These are phyloP conservation scores for Cinnamomum micranthum DNA, from an alignment of 164 flowering plant genomes.

Conservation along the genomic window DNA sequence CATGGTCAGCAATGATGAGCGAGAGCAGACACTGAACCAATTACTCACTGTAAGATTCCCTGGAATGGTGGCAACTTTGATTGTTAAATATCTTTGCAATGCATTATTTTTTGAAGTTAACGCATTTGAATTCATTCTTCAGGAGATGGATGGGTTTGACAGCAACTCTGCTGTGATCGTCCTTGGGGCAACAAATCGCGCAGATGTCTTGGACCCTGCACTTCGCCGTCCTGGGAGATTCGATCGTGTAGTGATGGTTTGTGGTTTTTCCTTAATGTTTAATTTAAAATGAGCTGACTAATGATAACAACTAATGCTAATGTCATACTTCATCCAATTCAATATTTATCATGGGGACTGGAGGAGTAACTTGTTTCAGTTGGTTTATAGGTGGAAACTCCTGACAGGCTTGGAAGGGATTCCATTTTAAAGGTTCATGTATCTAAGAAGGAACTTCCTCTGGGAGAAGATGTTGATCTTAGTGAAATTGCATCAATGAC, in stretches of 20 bases:
- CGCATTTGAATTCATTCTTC: conserved; percentile 18
- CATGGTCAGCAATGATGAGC: conserved; percentile 90
- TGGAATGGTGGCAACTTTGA: too few species aligned
- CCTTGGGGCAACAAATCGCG: conserved; percentile 94
- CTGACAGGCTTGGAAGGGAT: conserved; percentile 91
- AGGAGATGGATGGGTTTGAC: conserved; percentile 99
- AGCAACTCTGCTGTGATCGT: conserved; percentile 95
- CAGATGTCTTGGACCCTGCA: conserved; percentile 97
- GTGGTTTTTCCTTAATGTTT: conserved; percentile 18
- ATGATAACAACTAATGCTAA: background rate
- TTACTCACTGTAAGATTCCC: conserved; percentile 73
- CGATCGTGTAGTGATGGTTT: conserved; percentile 92
- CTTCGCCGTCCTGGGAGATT: conserved; percentile 99
- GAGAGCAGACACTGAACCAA: conserved; percentile 96
- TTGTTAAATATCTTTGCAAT: background rate
- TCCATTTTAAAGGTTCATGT: conserved; percentile 88
- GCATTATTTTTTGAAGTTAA: background rate
- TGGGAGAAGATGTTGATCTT: conserved; percentile 70
- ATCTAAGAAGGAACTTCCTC: conserved; percentile 88
- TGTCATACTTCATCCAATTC: background rate
- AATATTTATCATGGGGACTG: background rate
- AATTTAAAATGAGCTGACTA: background rate
- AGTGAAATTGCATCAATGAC: conserved; percentile 88
- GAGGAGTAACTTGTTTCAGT: background rate
- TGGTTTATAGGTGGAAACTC: conserved; percentile 78